Evolutionary conservation across 768 basidiomycete species (phyloP).

Genomic region (Leccinum disarticulatum): DNA sequence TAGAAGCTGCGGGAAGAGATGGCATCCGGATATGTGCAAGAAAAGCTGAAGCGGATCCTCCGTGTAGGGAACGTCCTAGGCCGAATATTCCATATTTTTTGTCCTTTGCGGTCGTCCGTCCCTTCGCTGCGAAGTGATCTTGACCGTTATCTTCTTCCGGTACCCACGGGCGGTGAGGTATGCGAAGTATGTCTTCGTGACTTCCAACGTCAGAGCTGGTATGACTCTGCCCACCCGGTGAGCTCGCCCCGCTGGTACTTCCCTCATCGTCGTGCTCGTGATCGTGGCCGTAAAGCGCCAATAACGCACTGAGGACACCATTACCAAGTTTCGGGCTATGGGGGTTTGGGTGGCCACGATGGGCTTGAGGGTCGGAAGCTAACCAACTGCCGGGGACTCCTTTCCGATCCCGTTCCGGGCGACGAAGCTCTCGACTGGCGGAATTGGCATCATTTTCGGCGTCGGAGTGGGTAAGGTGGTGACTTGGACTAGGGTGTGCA

Average conservation of each 20-base stretch:
- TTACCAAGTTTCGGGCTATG: constrained; percentile 32
- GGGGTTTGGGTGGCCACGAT: not conserved
- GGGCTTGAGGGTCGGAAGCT: constrained; percentile 4
- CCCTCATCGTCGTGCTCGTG: constrained; percentile 31
- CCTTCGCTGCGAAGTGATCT: constrained; percentile 3
- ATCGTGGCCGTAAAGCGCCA: constrained; percentile 55
- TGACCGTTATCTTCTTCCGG: constrained; percentile 6
- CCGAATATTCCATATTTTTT: not conserved
- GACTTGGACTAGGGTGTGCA: not conserved
- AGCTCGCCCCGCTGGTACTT: constrained; percentile 24
- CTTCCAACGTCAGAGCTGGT: constrained; percentile 23
- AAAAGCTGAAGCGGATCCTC: constrained; percentile 29
- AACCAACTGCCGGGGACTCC: constrained; percentile 22
- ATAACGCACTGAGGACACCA: constrained; percentile 64
- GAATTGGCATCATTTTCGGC: constrained; percentile 9
- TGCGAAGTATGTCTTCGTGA: constrained; percentile 17
- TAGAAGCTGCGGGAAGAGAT: constrained; percentile 21
- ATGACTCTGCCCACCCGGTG: constrained; percentile 19
- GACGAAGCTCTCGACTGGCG: not conserved
- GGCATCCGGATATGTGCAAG: constrained; percentile 19
- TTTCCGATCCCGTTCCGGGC: constrained; percentile 16
- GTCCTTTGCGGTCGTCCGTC: not conserved
- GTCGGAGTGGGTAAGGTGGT: constrained; percentile 9
- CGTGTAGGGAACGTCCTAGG: constrained; percentile 22
- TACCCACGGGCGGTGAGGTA: constrained; percentile 26